Base-by-base conservation (phyloP, 768 basidiomycete genomes). In the Auriscalpium microsporum region DNA sequence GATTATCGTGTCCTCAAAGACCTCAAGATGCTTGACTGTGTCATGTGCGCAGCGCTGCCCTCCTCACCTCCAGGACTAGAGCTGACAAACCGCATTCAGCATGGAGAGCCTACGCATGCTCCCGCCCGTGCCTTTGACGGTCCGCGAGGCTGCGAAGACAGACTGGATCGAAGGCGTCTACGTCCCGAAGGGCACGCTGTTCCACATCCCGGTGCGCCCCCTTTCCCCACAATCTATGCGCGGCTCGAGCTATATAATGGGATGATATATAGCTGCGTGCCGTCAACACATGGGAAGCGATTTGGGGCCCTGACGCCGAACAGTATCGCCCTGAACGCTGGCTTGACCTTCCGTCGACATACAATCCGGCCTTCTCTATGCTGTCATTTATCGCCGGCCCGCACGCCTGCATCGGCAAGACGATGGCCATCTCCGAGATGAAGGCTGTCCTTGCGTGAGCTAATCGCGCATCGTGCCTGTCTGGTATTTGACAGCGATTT, bases 301-400 rank as follows among this genome's bases (percentile, higher is more conserved):
- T 77, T 10, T 81, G 78, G 78, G 78, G 78, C 13, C 71, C 72
- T 48, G 76, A 81, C 55, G 78, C 78, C 2, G 75, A 77, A 59
- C 73, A 75, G 74, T 76, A 78, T 63, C 70, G 65, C 34, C 79
- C 78, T 1, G 65, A 65, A 11, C 73, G 79, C 40, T 80, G 78
- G 78, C 68, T 75, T 8, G 63, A 71, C 54, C 69, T 73, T 1
- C 73, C 40, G 13, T 13, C 40, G 13, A 17, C 40, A 17, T 42
- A 71, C 62, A 69, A 72, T 58, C 53, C 73, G 0, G 62, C 66
- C 1, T 71, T 71, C 49, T 73, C 74, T 3, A 64, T 71, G 14
- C 64, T 76, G 17, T 72, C 75, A 0, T 78, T 78, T 63, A 67
- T 77, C 53, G 65, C 73, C 2, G 76, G 75, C 2, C 76, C 76